Evolutionary conservation across 345 rosid genomes (phyloP).

Genomic region (Pelargonium nanum): DNA sequence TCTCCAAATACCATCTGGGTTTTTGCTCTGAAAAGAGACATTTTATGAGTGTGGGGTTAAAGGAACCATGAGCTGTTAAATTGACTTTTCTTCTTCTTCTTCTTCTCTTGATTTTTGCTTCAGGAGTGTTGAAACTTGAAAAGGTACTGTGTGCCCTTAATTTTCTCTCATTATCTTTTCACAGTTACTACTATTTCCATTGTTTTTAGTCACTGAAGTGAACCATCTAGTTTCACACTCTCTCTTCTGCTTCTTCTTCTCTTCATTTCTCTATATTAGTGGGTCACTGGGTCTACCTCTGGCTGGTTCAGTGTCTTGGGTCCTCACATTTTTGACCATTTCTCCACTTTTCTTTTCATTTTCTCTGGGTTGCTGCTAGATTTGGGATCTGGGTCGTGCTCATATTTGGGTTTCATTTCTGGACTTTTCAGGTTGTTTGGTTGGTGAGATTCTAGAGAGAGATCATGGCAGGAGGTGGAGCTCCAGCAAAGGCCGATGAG

Average conservation of each 20-base stretch:
- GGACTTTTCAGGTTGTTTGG: background rate
- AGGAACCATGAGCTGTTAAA: conserved; percentile 8
- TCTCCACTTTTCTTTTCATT: background rate
- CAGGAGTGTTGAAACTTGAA: conserved; percentile 10
- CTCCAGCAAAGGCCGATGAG: conserved; percentile 47
- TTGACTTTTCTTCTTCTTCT: conserved; percentile 13
- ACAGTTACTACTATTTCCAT: conserved; percentile 8
- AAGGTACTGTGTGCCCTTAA: conserved; percentile 12
- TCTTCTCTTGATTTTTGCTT: conserved; percentile 12
- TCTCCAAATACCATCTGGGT: background rate
- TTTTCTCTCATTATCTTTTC: background rate
- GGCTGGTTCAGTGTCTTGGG: conserved; percentile 7
- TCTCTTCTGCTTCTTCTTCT: background rate
- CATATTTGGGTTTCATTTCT: conserved; percentile 11
- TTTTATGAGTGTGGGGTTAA: conserved; percentile 14
- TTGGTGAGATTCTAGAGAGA: conserved; percentile 18
- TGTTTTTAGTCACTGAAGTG: background rate
- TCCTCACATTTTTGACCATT: conserved; percentile 2
- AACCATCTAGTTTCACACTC: conserved; percentile 1
- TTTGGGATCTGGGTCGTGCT: conserved; percentile 23
- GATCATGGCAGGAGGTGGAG: conserved; percentile 38
- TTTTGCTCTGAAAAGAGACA: background rate
- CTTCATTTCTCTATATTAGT: conserved; percentile 4
- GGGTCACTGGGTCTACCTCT: conserved; percentile 2
- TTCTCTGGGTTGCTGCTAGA: conserved; percentile 2